Conservation (phyloP, 306 rosid genomes). For the Oxytropis ochrocephala region DNA sequence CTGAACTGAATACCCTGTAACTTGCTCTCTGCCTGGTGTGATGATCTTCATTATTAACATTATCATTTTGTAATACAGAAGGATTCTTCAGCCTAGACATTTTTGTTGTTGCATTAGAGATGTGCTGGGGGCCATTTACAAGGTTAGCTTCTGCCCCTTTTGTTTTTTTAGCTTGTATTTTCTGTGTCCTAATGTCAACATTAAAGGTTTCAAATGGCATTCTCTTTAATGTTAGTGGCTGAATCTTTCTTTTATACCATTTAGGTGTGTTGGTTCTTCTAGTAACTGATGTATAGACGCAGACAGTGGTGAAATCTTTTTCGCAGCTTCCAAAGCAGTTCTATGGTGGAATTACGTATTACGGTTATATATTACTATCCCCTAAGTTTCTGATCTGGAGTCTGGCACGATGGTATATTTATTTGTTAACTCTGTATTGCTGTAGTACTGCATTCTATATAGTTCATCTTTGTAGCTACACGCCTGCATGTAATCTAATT, state of each 20-base stretch:
- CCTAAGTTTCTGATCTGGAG: neutral
- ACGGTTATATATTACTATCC: neutral
- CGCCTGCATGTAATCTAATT: neutral
- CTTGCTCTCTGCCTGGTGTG: conserved; percentile 9
- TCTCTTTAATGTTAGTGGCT: neutral
- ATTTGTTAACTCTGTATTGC: neutral
- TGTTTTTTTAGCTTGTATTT: neutral
- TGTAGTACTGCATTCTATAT: neutral
- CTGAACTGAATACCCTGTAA: neutral
- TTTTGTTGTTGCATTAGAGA: neutral
- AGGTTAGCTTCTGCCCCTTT: conserved; percentile 21
- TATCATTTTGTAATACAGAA: conserved; percentile 36
- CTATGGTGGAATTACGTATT: conserved; percentile 1
- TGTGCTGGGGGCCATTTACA: conserved; percentile 1
- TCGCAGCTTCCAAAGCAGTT: neutral
- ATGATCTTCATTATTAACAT: neutral
- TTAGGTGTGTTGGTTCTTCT: conserved; percentile 2
- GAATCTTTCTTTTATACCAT: neutral
- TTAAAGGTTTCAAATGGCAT: neutral
- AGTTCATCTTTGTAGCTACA: neutral
- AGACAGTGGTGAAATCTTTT: neutral
- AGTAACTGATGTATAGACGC: neutral
- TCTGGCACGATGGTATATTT: neutral
- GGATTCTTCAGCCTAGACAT: conserved; percentile 32
- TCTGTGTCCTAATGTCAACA: neutral